Evolutionary conservation across 2,329 filamentous ascomycete species (phyloP).

Genomic region (Aspergillus fischeri): DNA sequence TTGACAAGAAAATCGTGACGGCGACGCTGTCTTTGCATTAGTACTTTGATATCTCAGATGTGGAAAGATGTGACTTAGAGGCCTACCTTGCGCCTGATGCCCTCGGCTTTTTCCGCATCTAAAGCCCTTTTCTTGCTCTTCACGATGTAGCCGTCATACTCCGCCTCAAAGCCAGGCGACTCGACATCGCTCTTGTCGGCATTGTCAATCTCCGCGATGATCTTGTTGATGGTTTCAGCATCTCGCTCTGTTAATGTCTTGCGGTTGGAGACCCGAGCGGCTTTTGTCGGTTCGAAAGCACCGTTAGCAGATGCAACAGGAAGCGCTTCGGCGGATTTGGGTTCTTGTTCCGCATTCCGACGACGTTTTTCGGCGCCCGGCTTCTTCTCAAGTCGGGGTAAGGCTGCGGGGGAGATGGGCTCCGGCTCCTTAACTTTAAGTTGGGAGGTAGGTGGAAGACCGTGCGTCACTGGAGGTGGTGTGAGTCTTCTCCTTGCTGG

Average conservation of each 20-base stretch:
- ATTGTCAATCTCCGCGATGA: constrained; percentile 58
- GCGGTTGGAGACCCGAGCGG: constrained; percentile 48
- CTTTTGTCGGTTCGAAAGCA: constrained; percentile 14
- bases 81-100: constrained; percentile 60
- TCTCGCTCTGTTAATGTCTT: constrained; percentile 56
- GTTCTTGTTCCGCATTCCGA: constrained; percentile 19
- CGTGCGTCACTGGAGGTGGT: constrained; percentile 19
- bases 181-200: constrained; percentile 57
- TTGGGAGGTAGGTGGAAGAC: constrained; percentile 15
- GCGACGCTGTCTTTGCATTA: constrained; percentile 51
- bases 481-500: constrained; percentile 4
- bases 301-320: constrained; percentile 22
- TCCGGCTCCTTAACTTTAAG: constrained; percentile 20
- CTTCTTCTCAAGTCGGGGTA: constrained; percentile 29
- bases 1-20: constrained; percentile 53
- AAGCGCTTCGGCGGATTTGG: constrained; percentile 15
- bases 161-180: constrained; percentile 46
- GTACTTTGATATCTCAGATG: not conserved
- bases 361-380: constrained; percentile 24
- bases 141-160: constrained; percentile 52
- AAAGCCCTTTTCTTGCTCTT: constrained; percentile 63
- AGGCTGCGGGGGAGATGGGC: constrained; percentile 21
- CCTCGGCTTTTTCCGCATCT: constrained; percentile 62
- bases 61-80: constrained; percentile 10
- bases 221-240: constrained; percentile 64